phyloP scores from a whole-genome alignment of 345 rosid species.

The Luvunga scandens region DNA sequence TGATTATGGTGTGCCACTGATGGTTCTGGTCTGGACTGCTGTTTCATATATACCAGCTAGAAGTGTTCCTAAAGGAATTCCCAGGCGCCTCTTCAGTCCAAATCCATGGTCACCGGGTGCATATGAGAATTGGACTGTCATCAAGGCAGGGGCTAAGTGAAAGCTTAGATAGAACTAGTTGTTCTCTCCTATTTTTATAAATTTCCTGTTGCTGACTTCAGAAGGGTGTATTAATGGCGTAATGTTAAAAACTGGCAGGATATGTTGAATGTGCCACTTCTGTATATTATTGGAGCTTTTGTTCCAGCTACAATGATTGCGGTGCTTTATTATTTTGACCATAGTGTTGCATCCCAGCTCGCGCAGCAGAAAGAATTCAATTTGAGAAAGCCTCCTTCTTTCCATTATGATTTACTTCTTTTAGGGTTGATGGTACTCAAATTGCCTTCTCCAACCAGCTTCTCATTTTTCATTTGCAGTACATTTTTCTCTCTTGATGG shows the following conservation, averaged over 20 bases:
- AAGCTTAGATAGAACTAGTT: not conserved
- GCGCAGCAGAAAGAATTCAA: constrained; percentile 94
- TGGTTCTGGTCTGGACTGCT: constrained; percentile 90
- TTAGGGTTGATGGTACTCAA: constrained; percentile 73
- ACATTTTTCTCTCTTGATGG: not conserved
- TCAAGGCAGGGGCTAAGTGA: constrained; percentile 49
- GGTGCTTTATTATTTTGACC: constrained; percentile 92
- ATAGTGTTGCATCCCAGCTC: constrained; percentile 91
- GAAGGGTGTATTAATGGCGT: not conserved
- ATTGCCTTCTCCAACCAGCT: constrained; percentile 4
- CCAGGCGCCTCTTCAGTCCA: constrained; percentile 95
- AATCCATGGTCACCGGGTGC: constrained; percentile 97
- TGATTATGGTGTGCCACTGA: constrained; percentile 89
- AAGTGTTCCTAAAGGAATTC: constrained; percentile 76
- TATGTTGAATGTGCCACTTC: constrained; percentile 75
- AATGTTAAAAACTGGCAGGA: constrained; percentile 49
- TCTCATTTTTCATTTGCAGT: not conserved
- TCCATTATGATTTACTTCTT: constrained; percentile 87
- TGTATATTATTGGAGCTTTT: constrained; percentile 79
- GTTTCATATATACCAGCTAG: constrained; percentile 67
- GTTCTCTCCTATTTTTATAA: constrained; percentile 2
- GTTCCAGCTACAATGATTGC: constrained; percentile 95
- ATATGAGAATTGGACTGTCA: constrained; percentile 80
- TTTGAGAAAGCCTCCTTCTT: constrained; percentile 82
- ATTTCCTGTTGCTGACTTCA: not conserved